Evolutionary conservation across 352 stramenopile species (phyloP), one percentile per base, ranked within the genome.

Genomic region (Peronospora destructor): DNA sequence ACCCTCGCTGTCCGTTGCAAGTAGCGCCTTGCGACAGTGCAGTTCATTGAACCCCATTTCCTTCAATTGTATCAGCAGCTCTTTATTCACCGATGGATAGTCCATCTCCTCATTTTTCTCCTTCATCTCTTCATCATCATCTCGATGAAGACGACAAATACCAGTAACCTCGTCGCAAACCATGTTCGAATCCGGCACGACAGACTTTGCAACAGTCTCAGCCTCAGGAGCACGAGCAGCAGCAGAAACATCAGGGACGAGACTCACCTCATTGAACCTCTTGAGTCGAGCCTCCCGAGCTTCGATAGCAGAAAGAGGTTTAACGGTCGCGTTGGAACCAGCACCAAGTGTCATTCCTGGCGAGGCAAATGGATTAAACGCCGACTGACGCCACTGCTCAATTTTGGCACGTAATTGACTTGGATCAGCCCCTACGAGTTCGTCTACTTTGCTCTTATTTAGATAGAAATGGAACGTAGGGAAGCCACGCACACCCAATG

Each of bases 401-500:
- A 95, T 93, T 73, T 94, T 95, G 41, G 78, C 61, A 3, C 80
- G 77, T 29, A 96, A 59, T 45, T 74, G 58, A 43, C 91, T 89
- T 34, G 81, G 77, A 51, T 95, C 85, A 1, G 87, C 85, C 17
- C 87, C 87, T 12, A 87, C 75, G 5, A 95, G 66, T 48, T 96
- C 85, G 41, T 95, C 87, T 32, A 95, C 76, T 66, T 95, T 92
- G 53, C 62, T 64, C 49, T 91, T 71, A 53, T 64, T 92, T 49
- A 96, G 64, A 59, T 96, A 96, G 53, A 96, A 92, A 57, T 92
- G 83, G 62, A 96, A 96, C 2, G 87, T 96, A 17, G 87, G 87
- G 62, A 95, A 96, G 21, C 80, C 83, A 12, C 75, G 73, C 23
- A 96, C 81, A 32, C 80, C 84, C 21, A 93, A 47, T 4, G 77